Conservation (phyloP, 1,284 basidiomycete genomes). For the Microstroma glucosiphilum region DNA sequence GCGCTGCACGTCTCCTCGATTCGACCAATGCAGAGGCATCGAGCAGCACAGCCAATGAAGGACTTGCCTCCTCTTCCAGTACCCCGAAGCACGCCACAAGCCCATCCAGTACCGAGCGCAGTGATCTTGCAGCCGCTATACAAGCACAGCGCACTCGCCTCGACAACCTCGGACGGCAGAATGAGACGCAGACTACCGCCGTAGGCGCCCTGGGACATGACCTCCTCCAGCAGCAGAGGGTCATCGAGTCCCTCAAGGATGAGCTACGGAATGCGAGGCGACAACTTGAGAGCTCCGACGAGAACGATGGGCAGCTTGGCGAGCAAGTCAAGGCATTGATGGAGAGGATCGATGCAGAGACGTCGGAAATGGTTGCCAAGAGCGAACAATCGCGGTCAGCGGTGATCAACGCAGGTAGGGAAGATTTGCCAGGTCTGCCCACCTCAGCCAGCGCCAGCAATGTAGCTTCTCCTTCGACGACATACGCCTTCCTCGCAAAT, state of each 20-base stretch:
- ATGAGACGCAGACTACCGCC: constrained; percentile 36
- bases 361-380: constrained; percentile 30
- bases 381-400: constrained; percentile 26
- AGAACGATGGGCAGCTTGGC: constrained; percentile 14
- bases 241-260: constrained; percentile 40
- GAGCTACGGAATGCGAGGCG: constrained; percentile 34
- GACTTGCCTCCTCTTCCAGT: background rate
- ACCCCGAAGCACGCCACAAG: background rate
- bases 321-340: constrained; percentile 18
- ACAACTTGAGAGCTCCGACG: constrained; percentile 21
- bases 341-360: constrained; percentile 31
- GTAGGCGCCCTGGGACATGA: constrained; percentile 42
- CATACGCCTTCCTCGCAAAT: constrained; percentile 24
- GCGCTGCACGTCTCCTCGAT: background rate
- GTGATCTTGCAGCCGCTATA: constrained; percentile 13
- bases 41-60: background rate
- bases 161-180: constrained; percentile 26
- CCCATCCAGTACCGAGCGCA: background rate
- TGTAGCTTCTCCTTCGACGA: constrained; percentile 21
- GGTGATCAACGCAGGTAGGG: constrained; percentile 20
- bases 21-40: background rate
- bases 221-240: constrained; percentile 32
- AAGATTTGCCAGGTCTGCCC: constrained; percentile 11
- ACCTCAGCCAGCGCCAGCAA: constrained; percentile 2
- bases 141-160: constrained; percentile 24